Evolutionary conservation across 129 eudicot genomes (phyloP), one percentile per base, ranked within the genome.

Genomic region (Mikania micrantha): DNA sequence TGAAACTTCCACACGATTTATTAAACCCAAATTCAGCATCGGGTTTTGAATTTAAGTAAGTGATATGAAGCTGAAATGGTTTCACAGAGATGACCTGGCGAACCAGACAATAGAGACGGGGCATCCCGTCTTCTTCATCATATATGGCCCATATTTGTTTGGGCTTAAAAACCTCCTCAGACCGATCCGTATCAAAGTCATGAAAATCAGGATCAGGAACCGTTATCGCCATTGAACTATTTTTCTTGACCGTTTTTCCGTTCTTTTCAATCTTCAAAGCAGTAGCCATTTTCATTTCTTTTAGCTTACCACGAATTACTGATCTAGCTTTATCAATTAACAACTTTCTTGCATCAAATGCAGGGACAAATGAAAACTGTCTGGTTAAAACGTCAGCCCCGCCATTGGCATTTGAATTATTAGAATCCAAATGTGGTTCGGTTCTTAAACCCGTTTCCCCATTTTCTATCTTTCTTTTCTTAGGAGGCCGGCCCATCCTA

Each of bases 71-170:
- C 81, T 90, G 90, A 50, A 94, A 94, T 8, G 99, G 99, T 27
- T 85, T 87, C 63, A 85, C 82, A 0, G 99, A 94, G 36, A 94
- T 85, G 66, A 94, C 81, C 69, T 90, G 82, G 39, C 97, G 97
- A 62, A 94, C 81, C 41, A 94, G 79, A 78, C 99, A 94, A 66
- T 94, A 94, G 66, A 94, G 80, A 16, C 99, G 95, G 9, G 99
- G 99, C 99, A 94, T 94, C 19, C 99, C 99, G 53, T 94, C 99
- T 83, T 94, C 99, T 87, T 94, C 99, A 54, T 94, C 99, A 22
- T 94, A 94, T 32, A 94, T 69, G 16, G 99, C 99, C 99, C 99
- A 94, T 83, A 94, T 94, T 76, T 94, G 99, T 77, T 90, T 94
- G 13, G 97, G 95, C 64, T 83, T 79, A 74, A 94, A 90, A 67